Conservation (phyloP, 2,329 filamentous ascomycete species). For the Xylariaceae sp. region DNA sequence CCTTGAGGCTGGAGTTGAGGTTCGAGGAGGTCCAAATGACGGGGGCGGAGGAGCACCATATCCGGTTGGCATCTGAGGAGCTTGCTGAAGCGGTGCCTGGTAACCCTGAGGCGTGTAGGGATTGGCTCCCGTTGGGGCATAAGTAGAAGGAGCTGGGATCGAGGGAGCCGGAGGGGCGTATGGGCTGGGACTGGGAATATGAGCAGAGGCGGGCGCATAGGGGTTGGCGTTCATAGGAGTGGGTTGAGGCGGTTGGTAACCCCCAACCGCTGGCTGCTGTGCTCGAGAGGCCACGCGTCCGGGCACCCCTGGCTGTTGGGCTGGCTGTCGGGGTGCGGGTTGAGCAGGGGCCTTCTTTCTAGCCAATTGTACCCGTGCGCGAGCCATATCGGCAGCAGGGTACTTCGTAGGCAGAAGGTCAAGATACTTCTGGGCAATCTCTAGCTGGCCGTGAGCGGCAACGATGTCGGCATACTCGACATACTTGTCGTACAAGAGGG, state of each 20-base stretch:
- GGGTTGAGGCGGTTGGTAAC: conserved; percentile 47
- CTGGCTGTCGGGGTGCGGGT: conserved; percentile 28
- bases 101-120: conserved; percentile 47
- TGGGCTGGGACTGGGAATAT: conserved; percentile 27
- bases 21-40: conserved; percentile 53
- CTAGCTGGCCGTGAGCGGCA: conserved; percentile 80
- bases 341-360: conserved; percentile 53
- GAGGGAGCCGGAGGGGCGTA: conserved; percentile 32
- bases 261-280: conserved; percentile 34
- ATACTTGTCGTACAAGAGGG: conserved; percentile 86
- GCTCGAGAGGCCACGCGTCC: conserved; percentile 35
- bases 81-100: conserved; percentile 44
- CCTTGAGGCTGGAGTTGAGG: conserved; percentile 60
- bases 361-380: conserved; percentile 78
- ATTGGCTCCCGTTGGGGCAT: conserved; percentile 29
- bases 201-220: conserved; percentile 30
- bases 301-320: conserved; percentile 24
- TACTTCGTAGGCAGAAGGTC: conserved; percentile 79
- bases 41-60: conserved; percentile 36
- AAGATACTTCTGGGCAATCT: conserved; percentile 85
- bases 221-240: conserved; percentile 29
- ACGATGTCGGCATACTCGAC: conserved; percentile 95
- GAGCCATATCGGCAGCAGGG: conserved; percentile 78
- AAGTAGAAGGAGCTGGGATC: conserved; percentile 31
- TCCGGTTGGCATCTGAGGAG: conserved; percentile 23